Evolutionary conservation across 164 flowering plant species (phyloP).

Genomic region (Vitis rupestris): DNA sequence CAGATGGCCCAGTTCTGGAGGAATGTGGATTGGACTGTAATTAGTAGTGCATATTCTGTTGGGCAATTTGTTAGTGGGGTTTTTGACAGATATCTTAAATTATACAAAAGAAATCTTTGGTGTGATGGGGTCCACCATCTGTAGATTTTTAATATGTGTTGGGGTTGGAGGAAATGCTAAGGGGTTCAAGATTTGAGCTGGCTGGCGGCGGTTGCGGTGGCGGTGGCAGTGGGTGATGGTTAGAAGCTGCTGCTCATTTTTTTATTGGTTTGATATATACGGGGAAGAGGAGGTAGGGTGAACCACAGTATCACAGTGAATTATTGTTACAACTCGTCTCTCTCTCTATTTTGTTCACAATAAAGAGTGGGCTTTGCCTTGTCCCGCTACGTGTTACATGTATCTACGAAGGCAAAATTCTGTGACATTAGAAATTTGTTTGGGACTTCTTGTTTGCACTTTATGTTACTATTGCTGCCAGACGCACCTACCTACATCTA

Average conservation of each 20-base stretch:
- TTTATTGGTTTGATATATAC: background rate
- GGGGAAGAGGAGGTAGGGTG: background rate
- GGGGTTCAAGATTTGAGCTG: background rate
- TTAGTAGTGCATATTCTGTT: conserved; percentile 15
- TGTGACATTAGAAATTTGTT: background rate
- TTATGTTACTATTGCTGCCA: background rate
- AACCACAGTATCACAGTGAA: background rate
- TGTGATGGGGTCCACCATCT: background rate
- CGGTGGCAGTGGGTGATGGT: too few relatives aligned
- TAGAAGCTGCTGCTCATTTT: background rate
- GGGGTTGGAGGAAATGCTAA: background rate
- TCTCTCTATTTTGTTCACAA: background rate
- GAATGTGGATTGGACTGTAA: conserved; percentile 62
- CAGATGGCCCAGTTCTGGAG: conserved; percentile 47
- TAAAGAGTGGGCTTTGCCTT: background rate
- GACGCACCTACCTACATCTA: background rate
- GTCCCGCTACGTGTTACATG: background rate
- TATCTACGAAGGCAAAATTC: background rate
- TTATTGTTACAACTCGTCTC: background rate
- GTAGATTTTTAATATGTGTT: background rate
- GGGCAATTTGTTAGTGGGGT: too few relatives aligned
- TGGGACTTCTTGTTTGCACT: background rate
- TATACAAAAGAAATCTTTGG: background rate
- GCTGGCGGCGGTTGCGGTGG: background rate
- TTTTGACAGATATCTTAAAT: too few relatives aligned